Evolutionary conservation across 208 protist genomes (phyloP).

Genomic region (Trypanosoma lewisi): DNA sequence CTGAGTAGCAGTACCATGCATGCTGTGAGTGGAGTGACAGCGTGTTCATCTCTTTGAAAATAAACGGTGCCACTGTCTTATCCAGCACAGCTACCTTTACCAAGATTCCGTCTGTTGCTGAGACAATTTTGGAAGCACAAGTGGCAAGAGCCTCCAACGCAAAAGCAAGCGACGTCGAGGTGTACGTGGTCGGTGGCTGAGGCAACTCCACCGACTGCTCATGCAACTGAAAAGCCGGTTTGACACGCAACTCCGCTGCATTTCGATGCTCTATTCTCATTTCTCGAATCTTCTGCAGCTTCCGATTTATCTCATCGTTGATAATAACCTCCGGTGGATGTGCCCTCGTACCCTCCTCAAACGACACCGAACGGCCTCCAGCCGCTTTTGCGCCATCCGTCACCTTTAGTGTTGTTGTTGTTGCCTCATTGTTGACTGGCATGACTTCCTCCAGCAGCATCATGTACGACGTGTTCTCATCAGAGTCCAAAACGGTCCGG

Average conservation of each 20-base stretch:
- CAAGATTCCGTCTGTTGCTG: constrained; percentile 64
- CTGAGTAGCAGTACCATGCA: constrained; percentile 30
- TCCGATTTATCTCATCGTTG: constrained; percentile 12
- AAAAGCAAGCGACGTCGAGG: constrained; percentile 46
- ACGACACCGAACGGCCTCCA: not conserved
- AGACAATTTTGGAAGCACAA: constrained; percentile 41
- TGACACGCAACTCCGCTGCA: constrained; percentile 30
- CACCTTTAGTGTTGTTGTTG: not conserved
- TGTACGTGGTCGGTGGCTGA: constrained; percentile 48
- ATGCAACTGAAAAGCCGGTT: constrained; percentile 17
- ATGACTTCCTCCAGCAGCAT: not conserved
- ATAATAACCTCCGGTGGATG: constrained; percentile 7
- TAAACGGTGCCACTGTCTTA: constrained; percentile 30
- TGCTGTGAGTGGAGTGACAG: constrained; percentile 44
- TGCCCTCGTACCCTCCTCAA: not conserved
- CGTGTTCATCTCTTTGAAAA: constrained; percentile 39
- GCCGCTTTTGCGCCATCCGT: not conserved
- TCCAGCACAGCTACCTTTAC: constrained; percentile 49
- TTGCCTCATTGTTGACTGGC: constrained; percentile 1
- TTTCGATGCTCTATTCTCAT: constrained; percentile 30
- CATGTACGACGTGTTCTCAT: not conserved
- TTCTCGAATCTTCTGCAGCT: constrained; percentile 18
- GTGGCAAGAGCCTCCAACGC: constrained; percentile 56
- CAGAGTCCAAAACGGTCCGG: constrained; percentile 1
- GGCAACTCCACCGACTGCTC: constrained; percentile 20